Conservation (phyloP, 179 eudicot genomes). For the Silene noctiflora region DNA sequence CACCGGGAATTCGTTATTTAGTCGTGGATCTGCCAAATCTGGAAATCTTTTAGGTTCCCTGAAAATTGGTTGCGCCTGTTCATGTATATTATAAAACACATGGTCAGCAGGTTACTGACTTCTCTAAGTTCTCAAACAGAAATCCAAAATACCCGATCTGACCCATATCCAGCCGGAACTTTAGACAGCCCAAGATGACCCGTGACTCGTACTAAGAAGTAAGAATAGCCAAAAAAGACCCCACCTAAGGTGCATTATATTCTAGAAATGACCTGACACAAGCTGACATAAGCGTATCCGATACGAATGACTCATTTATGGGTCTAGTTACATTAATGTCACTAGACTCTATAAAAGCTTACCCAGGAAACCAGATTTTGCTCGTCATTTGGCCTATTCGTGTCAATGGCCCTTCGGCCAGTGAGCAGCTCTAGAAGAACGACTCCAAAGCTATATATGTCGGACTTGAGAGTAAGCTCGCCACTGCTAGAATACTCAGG, state of each 20-base stretch:
- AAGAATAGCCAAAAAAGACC: too few relatives aligned
- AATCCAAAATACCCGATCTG: too few relatives aligned
- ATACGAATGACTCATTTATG: too few relatives aligned
- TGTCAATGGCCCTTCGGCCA: slow-evolving; percentile 44
- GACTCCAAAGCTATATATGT: slow-evolving; percentile 50
- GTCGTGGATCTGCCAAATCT: slow-evolving; percentile 58
- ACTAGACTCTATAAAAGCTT: slow-evolving; percentile 17
- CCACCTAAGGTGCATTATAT: too few relatives aligned
- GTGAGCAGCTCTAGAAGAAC: slow-evolving; percentile 45
- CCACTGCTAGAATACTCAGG: slow-evolving; percentile 47
- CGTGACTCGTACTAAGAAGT: too few relatives aligned
- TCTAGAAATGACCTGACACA: too few relatives aligned
- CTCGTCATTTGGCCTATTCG: slow-evolving; percentile 46
- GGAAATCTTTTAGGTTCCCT: slow-evolving; percentile 62
- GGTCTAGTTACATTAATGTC: not conserved
- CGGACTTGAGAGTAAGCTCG: slow-evolving; percentile 47
- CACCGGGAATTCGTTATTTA: slow-evolving; percentile 42
- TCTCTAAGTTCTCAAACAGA: too few relatives aligned
- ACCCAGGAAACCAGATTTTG: slow-evolving; percentile 56
- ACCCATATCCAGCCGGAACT: too few relatives aligned
- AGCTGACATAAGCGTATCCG: too few relatives aligned
- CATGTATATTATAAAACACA: slow-evolving; percentile 7
- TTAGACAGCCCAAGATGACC: too few relatives aligned
- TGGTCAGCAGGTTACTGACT: not conserved
- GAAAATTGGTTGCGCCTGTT: slow-evolving; percentile 67